phyloP scores from a whole-genome alignment of 1,139 yeast genomes.

The Yamadazyma epiphylla region DNA sequence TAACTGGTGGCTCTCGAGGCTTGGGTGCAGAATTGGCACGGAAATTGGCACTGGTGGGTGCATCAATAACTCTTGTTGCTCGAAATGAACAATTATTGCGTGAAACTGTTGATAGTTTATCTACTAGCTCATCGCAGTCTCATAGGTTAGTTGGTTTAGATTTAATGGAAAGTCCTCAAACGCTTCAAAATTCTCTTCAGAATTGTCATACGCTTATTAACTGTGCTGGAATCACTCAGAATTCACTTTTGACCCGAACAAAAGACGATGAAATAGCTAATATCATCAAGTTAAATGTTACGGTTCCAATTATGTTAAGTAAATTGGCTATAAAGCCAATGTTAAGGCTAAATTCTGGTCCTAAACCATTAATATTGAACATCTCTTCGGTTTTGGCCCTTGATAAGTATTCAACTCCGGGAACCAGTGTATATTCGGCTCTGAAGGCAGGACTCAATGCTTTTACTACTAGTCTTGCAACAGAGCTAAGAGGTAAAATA shows the following conservation, averaged over 20 bases:
- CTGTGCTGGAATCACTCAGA: conserved; percentile 80
- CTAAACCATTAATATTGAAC: conserved; percentile 46
- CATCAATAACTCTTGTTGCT: conserved; percentile 59
- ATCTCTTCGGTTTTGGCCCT: conserved; percentile 68
- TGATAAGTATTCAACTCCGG: conserved; percentile 40
- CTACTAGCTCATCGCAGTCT: conserved; percentile 16
- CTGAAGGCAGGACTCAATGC: conserved; percentile 76
- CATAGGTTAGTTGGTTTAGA: conserved; percentile 57
- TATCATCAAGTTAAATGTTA: conserved; percentile 59
- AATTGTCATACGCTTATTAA: conserved; percentile 51
- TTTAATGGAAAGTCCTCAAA: conserved; percentile 19
- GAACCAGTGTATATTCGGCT: conserved; percentile 76
- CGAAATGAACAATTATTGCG: conserved; percentile 41
- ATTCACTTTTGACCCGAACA: conserved; percentile 48
- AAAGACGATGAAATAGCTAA: conserved; percentile 36
- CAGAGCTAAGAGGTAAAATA: conserved; percentile 52
- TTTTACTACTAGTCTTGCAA: conserved; percentile 60
- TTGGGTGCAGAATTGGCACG: conserved; percentile 68
- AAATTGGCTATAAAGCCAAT: conserved; percentile 44
- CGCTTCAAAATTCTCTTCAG: no score
- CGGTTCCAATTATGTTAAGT: conserved; percentile 61
- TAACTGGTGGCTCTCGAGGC: conserved; percentile 89
- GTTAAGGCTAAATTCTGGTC: conserved; percentile 26
- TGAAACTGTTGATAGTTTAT: conserved; percentile 29
- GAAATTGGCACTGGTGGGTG: conserved; percentile 57